phyloP scores from a whole-genome alignment of 352 stramenopile genomes.

The Saprolegnia diclina region DNA sequence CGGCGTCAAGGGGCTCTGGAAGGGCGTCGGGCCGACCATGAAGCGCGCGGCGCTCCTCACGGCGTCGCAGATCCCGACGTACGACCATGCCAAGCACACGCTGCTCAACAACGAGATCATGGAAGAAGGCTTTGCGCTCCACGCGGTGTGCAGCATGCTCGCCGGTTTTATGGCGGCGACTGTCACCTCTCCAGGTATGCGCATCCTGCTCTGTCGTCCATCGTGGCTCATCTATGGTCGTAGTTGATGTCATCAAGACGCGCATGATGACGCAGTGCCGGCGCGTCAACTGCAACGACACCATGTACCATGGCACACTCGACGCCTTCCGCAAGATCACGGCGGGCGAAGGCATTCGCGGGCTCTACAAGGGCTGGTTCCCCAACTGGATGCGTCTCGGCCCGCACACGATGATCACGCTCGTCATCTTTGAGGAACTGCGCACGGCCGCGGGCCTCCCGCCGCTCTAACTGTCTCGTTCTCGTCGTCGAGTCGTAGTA shows the following conservation, averaged over 20 bases:
- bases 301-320: constrained; percentile 3
- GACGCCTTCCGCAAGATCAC: constrained; percentile 44
- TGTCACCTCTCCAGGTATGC: constrained; percentile 44
- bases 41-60: constrained; percentile 67
- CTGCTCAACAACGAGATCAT: constrained; percentile 45
- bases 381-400: constrained; percentile 69
- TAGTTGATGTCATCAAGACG: constrained; percentile 77
- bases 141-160: constrained; percentile 67
- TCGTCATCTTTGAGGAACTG: constrained; percentile 69
- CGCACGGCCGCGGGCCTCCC: constrained; percentile 45
- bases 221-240: background rate
- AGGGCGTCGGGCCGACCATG: constrained; percentile 58
- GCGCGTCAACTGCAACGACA: background rate
- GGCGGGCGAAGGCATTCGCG: constrained; percentile 47
- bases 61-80: constrained; percentile 65
- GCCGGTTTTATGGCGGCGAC: constrained; percentile 63
- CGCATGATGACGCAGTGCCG: constrained; percentile 73
- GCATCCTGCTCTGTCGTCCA: background rate
- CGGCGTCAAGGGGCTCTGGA: constrained; percentile 62
- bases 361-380: constrained; percentile 75
- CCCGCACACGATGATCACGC: constrained; percentile 41
- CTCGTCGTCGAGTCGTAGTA: no score
- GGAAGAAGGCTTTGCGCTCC: constrained; percentile 51
- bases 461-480: constrained; percentile 36
- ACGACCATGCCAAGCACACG: constrained; percentile 73